These are phyloP conservation scores for Henningerozyma blattae DNA, from an alignment of 805 yeast species.

Conservation along the genomic window DNA sequence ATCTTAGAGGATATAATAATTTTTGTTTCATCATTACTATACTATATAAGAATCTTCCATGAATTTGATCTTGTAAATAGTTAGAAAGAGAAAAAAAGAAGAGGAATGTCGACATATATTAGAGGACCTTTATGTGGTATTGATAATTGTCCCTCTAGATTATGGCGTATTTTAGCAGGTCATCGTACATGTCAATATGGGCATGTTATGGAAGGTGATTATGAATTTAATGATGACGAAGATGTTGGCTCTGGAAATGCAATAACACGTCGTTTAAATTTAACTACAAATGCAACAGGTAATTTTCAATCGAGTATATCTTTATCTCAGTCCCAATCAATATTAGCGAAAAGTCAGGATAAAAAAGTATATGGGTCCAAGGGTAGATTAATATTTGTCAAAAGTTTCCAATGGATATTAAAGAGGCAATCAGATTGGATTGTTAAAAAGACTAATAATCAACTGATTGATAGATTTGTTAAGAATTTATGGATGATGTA, in stretches of 20 bases:
- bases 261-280: constrained; percentile 45
- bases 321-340: constrained; percentile 15
- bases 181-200: constrained; percentile 79
- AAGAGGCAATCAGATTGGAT: constrained; percentile 35
- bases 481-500: constrained; percentile 28
- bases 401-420: constrained; percentile 40
- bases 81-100: too few species aligned
- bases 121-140: constrained; percentile 82
- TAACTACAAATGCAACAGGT: constrained; percentile 34
- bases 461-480: constrained; percentile 22
- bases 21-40: too few species aligned
- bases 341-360: constrained; percentile 9
- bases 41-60: too few species aligned
- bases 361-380: constrained; percentile 34
- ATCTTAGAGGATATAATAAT: too few species aligned
- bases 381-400: constrained; percentile 33
- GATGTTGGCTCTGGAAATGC: constrained; percentile 34
- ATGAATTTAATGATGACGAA: constrained; percentile 76
- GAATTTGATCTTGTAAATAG: too few species aligned
- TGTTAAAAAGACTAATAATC: constrained; percentile 21
- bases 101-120: constrained; percentile 35
- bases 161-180: constrained; percentile 68
- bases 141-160: constrained; percentile 74
- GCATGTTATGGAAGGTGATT: constrained; percentile 72
- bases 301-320: constrained; percentile 24